These are phyloP conservation scores for Phaeosphaeriaceae sp. DNA, from an alignment of 2,329 filamentous ascomycete species.

Conservation along the genomic window DNA sequence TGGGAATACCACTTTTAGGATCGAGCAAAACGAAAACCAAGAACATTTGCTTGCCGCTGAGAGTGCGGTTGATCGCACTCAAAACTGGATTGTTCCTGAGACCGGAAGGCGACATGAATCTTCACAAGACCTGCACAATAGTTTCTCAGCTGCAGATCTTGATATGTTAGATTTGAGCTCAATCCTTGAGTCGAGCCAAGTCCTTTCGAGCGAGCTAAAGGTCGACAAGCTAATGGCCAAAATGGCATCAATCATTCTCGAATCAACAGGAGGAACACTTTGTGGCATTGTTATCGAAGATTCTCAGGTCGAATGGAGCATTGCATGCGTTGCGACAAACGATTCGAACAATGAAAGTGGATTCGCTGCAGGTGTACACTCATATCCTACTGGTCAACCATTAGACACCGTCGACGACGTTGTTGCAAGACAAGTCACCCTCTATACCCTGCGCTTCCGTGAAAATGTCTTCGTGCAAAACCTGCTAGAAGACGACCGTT, in stretches of 20 bases:
- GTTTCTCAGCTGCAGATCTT: slow-evolving; percentile 69
- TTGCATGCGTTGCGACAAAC: slow-evolving; percentile 75
- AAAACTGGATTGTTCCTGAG: slow-evolving; percentile 56
- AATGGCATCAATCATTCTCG: slow-evolving; percentile 81
- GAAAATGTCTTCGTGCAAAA: slow-evolving; percentile 78
- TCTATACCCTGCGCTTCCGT: slow-evolving; percentile 78
- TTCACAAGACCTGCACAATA: slow-evolving; percentile 63
- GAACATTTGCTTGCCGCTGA: slow-evolving; percentile 46
- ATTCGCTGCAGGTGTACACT: slow-evolving; percentile 60
- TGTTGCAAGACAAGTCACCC: slow-evolving; percentile 77
- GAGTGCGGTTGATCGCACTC: slow-evolving; percentile 54
- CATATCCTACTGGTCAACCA: slow-evolving; percentile 70
- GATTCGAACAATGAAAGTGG: slow-evolving; percentile 53
- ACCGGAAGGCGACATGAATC: slow-evolving; percentile 47
- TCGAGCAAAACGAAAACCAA: slow-evolving; percentile 54
- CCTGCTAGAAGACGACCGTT: slow-evolving; percentile 75
- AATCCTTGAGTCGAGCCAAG: slow-evolving; percentile 78
- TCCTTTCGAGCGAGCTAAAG: slow-evolving; percentile 78
- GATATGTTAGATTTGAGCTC: slow-evolving; percentile 84
- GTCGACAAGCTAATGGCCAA: slow-evolving; percentile 78
- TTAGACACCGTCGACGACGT: slow-evolving; percentile 68
- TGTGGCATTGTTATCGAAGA: slow-evolving; percentile 78
- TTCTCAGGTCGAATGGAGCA: slow-evolving; percentile 69
- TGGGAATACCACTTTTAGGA: slow-evolving; percentile 49
- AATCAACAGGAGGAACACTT: slow-evolving; percentile 76